Conservation (phyloP, 768 basidiomycete species). For the Chiua virens region DNA sequence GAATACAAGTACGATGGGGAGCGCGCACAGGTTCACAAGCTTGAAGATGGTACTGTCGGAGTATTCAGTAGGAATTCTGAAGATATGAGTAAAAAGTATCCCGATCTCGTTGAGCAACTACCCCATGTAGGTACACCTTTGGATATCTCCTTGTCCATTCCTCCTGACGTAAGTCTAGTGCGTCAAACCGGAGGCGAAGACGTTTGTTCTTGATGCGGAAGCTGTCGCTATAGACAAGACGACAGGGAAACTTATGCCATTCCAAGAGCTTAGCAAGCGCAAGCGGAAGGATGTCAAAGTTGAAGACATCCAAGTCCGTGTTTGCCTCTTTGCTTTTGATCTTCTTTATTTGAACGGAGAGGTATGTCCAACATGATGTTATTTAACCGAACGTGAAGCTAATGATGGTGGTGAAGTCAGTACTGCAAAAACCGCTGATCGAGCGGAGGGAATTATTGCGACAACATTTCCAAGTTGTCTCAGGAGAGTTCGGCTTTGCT, state of each 20-base stretch:
- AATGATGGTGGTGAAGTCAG: constrained; percentile 50
- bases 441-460: constrained; percentile 77
- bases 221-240: constrained; percentile 92
- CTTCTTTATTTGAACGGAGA: constrained; percentile 96
- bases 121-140: constrained; percentile 56
- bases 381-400: background rate
- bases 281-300: constrained; percentile 98
- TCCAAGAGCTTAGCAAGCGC: constrained; percentile 93
- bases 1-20: constrained; percentile 99
- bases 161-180: constrained; percentile 50
- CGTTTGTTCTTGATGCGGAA: constrained; percentile 95
- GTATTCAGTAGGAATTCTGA: constrained; percentile 98
- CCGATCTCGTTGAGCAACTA: constrained; percentile 93
- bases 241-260: constrained; percentile 88
- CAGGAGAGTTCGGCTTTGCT: constrained; percentile 92
- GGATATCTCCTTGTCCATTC: background rate
- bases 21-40: constrained; percentile 90
- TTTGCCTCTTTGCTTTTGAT: constrained; percentile 96
- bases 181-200: constrained; percentile 77
- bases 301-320: constrained; percentile 95
- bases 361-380: constrained; percentile 41
- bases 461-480: constrained; percentile 77
- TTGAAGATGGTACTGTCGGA: constrained; percentile 79
- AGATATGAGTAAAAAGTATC: constrained; percentile 99
- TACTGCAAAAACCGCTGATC: constrained; percentile 72